Evolutionary conservation across 176 grass and related monocot genomes (phyloP), one percentile per base, ranked within the genome.

Genomic region (Elymus sibiricus): DNA sequence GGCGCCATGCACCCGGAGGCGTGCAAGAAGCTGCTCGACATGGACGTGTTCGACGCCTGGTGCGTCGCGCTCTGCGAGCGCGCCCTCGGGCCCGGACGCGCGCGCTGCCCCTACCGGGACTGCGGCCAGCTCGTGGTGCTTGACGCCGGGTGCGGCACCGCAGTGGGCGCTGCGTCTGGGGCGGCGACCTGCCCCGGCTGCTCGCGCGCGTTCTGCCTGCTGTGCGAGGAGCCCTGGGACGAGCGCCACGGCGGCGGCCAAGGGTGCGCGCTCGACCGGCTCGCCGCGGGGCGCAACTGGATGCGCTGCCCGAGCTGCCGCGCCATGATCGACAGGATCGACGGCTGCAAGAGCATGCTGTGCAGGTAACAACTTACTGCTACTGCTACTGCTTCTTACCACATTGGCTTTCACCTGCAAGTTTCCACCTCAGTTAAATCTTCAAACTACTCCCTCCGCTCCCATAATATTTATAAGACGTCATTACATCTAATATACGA

Each of bases 21-120:
- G 5, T 84, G 87, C 76, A 89, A 84, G 76, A 84, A 89, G 82
- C 87, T 89, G 76, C 58, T 89, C 11, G 32, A 85, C 67, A 83
- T 88, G 38, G 86, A 71, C 80, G 87, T 89, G 7, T 89, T 89
- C 87, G 87, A 89, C 87, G 24, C 82, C 22, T 84, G 87, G 76
- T 85, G 82, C 58, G 55, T 89, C 76, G 87, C 87, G 82, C 87
- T 89, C n/a, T 74, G 82, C 67, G 82, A 89, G 76, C 76, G 82
- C 56, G 87, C 82, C 76, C 0, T 88, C 49, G 86, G 86, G 0
- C 74, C 80, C 4, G 80, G 6, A 0, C 80, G 86, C 38, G 80
- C 64, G 49, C 74, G 80, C 22, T 83, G 86, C 64, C 86, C 86
- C 27, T 78, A 78, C 80, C 38, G 64, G 3, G 73, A 62, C 86